These are phyloP conservation scores for Carex myosuroides DNA, from an alignment of 176 grass and related monocot genomes.

Conservation along the genomic window DNA sequence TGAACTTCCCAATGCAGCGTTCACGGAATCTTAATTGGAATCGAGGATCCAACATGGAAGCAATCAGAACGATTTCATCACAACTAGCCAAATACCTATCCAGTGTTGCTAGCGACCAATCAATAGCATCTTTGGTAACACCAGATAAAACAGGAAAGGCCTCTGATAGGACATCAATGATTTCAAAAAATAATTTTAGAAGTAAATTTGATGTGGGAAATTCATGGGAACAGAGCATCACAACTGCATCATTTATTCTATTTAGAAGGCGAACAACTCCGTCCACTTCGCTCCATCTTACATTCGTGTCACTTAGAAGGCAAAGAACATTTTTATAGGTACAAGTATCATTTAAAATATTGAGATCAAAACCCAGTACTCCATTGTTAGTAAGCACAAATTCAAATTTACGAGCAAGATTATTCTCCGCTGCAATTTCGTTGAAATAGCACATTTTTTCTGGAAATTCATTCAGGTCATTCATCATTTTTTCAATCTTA, in stretches of 20 bases:
- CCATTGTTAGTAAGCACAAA: background rate
- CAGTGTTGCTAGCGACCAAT: background rate
- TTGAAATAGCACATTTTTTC: background rate
- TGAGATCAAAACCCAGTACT: background rate
- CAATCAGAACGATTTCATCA: no score
- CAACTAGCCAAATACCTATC: no score
- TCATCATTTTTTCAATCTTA: no score
- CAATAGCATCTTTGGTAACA: background rate
- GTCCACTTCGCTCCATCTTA: background rate
- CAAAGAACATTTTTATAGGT: background rate
- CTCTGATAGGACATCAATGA: background rate
- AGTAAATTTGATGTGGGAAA: slow-evolving; percentile 8
- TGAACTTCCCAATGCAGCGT: background rate
- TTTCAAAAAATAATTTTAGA: background rate
- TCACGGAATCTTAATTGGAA: no score
- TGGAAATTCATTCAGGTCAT: background rate
- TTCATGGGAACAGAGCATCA: background rate
- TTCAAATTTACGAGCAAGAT: background rate
- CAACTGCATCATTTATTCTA: background rate
- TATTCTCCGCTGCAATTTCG: background rate
- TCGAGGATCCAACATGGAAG: no score
- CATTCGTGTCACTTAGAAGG: background rate
- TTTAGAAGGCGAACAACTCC: background rate
- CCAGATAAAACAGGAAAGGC: background rate
- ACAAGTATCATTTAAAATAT: background rate